Base-by-base conservation (phyloP, 257 asterid genomes). In the Solanum gracilifrons region DNA sequence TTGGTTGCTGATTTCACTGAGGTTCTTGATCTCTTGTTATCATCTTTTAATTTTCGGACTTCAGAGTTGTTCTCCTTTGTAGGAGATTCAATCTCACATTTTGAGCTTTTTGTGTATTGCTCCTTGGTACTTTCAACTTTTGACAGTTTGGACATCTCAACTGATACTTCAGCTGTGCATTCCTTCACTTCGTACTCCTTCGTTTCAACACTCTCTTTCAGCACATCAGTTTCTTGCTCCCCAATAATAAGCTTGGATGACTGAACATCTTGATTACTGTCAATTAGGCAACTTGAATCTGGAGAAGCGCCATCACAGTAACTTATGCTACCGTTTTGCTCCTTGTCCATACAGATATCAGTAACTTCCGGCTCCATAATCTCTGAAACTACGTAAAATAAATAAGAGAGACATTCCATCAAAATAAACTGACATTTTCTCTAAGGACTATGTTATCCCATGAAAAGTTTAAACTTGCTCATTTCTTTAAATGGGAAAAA, bases 301-400 rank as follows among this genome's bases (percentile, higher is more conserved):
- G 88, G 79, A 75, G 91, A 87, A 89, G 87, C 58, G 37, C 82
- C 92, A 86, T 85, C 90, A 48, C 93, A 88, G 77, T 93, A 92
- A 73, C 87, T 89, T 20, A 89, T 80, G 73, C 88, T 91, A 91
- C 92, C 89, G 21, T 95, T 94, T 4, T 93, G 94, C 91, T 93
- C 97, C 93, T 95, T 94, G 91, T 93, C 96, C 89, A 92, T 88
- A 87, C 94, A 96, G 87, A 90, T 86, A 83, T 91, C 94, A 36
- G 88, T 88, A 88, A 90, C 93, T 88, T 94, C 96, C 92, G 91
- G 87, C 89, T 88, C 95, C 98, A 95, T 94, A 58, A 87, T 69
- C 97, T 94, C 94, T 88, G 83, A 89, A 62, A 85, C 43, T 62
- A 85, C 13, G 73, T 31, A 77, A 36, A 79, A 15, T 31, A 15